Base-by-base conservation (phyloP, 495 filamentous ascomycete species). In the Penicillium pancosmium region DNA sequence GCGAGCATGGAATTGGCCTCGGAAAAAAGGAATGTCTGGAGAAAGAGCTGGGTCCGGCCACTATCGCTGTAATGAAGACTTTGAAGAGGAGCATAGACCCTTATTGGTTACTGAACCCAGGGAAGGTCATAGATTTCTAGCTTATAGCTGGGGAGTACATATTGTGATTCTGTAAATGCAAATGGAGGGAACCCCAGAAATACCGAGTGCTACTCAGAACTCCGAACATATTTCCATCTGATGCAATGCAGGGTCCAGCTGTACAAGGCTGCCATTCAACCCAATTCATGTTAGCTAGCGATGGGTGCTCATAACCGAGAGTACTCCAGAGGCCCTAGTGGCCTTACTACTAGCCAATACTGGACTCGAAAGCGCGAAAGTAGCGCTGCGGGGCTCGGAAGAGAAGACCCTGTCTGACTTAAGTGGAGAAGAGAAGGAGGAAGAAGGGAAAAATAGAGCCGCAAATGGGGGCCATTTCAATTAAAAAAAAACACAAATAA, bases 91-190 rank as follows among this genome's bases (percentile, higher is more conserved):
- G 88, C 34, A 70, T 96, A 36, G 91, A 96, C 78, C 91, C 91
- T 0, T 68, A 86, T 35, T 92, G 88, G 86, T 84, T 94, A 23
- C 84, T 95, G 87, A 94, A 94, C 62, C 91, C 91, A 0, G 91
- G 89, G 0, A 93, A 94, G 75, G 89, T 93, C 41, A 38, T 87
- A 23, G 43, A 56, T 49, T 5, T 15, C n/a, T 56, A n/a, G 7
- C 9, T 44, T 44, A n/a, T 2, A 1, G 36, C 36, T 23, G 23
- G 23, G 23, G 23, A 23, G 23, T 23, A 23, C 23, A 23, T 23
- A 23, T 23, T 4, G 23, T 23, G 23, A 23, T 23, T 23, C 23
- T 23, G 23, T 23, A 23, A 23, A 23, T 23, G 3, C 0, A 3
- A 23, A 23, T 23, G 23, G 2, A 23, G 23, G 23, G 4, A 23